Conservation (phyloP, 306 rosid genomes). For the Castanea mollissima region DNA sequence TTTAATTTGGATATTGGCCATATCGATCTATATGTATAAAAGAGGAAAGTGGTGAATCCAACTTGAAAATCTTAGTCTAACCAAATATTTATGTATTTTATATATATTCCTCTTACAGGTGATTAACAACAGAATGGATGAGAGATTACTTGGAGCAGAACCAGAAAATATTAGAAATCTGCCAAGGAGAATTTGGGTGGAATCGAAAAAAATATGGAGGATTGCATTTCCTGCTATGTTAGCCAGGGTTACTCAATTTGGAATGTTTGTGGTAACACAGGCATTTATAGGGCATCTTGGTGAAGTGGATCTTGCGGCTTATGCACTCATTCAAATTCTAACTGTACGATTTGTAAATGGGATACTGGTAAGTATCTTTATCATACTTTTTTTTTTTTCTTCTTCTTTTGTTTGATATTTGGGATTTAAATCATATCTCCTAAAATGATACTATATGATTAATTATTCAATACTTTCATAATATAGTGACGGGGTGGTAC, state of each 20-base stretch:
- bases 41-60: background rate
- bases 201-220: slow-evolving; percentile 38
- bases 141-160: slow-evolving; percentile 9
- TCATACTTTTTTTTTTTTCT: background rate
- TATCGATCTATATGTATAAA: too few relatives aligned
- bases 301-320: slow-evolving; percentile 47
- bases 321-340: slow-evolving; percentile 47
- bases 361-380: slow-evolving; percentile 27
- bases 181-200: slow-evolving; percentile 38
- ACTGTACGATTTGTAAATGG: slow-evolving; percentile 54
- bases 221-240: slow-evolving; percentile 57
- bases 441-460: too few relatives aligned
- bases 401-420: background rate
- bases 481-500: too few relatives aligned
- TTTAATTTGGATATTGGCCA: too few relatives aligned
- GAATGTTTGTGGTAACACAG: slow-evolving; percentile 47
- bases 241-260: slow-evolving; percentile 48
- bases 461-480: too few relatives aligned
- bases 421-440: background rate
- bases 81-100: background rate
- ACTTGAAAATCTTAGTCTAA: background rate
- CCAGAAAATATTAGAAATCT: slow-evolving; percentile 7
- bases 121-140: background rate
- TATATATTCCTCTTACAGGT: background rate
- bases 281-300: slow-evolving; percentile 60